phyloP scores from a whole-genome alignment of 441 rosid species.

The Erodium trifolium region DNA sequence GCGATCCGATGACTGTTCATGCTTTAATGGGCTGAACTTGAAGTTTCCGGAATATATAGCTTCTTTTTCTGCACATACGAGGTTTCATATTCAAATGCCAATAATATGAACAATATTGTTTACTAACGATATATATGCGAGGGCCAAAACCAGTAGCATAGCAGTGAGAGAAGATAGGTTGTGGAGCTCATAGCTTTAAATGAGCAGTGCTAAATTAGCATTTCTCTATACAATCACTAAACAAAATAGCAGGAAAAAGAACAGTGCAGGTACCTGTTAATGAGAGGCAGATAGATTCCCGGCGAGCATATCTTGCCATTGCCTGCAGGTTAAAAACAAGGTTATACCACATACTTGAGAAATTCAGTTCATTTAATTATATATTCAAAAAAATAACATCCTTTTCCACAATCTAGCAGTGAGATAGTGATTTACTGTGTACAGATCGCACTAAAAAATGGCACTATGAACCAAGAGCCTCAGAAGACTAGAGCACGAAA shows the following conservation, averaged over 20 bases:
- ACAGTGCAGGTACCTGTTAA: conserved; percentile 47
- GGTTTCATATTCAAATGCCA: neutral
- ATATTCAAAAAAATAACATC: neutral
- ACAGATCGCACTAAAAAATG: neutral
- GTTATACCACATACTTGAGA: neutral
- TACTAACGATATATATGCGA: neutral
- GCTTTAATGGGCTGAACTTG: conserved; percentile 59
- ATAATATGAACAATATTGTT: neutral
- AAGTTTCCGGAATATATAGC: conserved; percentile 86
- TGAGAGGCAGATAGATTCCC: conserved; percentile 67
- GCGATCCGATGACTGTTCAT: neutral
- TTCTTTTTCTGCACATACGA: conserved; percentile 62
- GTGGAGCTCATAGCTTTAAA: neutral
- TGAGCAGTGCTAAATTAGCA: neutral
- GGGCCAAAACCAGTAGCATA: neutral
- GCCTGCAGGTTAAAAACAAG: conserved; percentile 43
- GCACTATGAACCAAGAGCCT: neutral
- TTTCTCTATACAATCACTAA: neutral
- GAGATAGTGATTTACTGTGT: no score
- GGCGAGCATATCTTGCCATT: conserved; percentile 80
- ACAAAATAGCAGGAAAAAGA: neutral
- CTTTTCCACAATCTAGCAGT: neutral
- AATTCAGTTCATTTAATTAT: neutral
- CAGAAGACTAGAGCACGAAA: neutral
- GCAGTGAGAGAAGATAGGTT: neutral